Base-by-base conservation (phyloP, 2,329 filamentous ascomycete genomes). In the Stromatinia cepivora region DNA sequence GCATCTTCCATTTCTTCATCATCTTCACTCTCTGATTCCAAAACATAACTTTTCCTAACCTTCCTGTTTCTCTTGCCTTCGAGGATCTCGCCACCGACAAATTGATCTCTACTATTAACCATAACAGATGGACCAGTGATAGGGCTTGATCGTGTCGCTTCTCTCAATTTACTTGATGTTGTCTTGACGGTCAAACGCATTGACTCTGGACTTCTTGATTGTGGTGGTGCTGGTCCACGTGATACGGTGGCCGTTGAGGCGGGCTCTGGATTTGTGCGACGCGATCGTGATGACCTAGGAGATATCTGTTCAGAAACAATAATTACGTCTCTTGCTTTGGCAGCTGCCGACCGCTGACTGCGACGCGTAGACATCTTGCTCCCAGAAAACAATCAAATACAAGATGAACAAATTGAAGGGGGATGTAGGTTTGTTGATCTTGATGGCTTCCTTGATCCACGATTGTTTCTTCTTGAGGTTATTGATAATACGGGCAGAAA, bases 21-120 rank as follows among this genome's bases (percentile, higher is more conserved):
- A 67, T 82, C 78, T 31, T 76, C 73, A 20, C 80, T 79, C 69
- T 82, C 81, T 53, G 83, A 82, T 25, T 84, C 81, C 48, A 85
- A 78, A 70, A 86, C 84, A 70, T 79, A 79, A 66, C 75, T 79
- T 68, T 78, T 79, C 59, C 73, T 76, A 8, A 77, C 75, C 67
- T 77, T 76, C 62, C 78, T 75, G 7, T 73, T 67, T 71, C 77
- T 72, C 64, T 76, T 78, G 1, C 76, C 77, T 61, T 77, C 75
- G 2, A 78, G 56, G 54, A 78, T 78, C 54, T 78, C 72, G 25
- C 76, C 75, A 4, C 75, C 76, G 13, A 72, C 61, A 70, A 78
- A 76, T 6, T 69, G 69, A 65, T 77, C 74, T 20, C 75, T 73
- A 25, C 70, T 72, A 36, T 69, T 74, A 4, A 72, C 70, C 8